Conservation (phyloP, 148 eudicot genomes). For the Beta vulgaris region DNA sequence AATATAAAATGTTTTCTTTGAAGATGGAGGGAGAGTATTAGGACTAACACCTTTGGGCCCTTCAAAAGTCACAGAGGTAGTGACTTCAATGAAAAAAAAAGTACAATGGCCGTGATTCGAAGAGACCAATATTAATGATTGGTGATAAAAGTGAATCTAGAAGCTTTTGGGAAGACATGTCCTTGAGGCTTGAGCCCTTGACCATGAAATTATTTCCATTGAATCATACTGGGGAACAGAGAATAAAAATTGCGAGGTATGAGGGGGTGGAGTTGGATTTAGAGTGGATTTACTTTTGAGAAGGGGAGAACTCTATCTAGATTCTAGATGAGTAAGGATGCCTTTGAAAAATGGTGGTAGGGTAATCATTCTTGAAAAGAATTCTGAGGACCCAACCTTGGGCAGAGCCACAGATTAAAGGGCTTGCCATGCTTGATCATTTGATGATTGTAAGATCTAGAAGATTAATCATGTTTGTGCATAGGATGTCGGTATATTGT, state of each 20-base stretch:
- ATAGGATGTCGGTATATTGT: not conserved
- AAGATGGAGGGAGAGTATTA: too few species aligned
- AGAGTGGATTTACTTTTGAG: not conserved
- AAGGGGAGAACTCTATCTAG: not conserved
- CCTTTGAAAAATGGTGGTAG: not conserved
- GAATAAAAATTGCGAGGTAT: not conserved
- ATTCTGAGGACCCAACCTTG: not conserved
- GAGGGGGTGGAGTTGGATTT: not conserved
- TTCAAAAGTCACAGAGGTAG: too few species aligned
- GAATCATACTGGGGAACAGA: not conserved
- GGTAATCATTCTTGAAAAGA: not conserved
- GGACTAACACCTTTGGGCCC: not conserved
- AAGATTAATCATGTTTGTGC: not conserved
- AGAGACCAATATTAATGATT: too few species aligned
- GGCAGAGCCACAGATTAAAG: not conserved
- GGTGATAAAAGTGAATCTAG: too few species aligned
- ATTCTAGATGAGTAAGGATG: not conserved
- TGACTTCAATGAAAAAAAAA: too few species aligned
- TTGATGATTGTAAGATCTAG: not conserved
- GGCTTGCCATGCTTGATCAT: not conserved
- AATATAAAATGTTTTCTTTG: too few species aligned
- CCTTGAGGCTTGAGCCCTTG: too few species aligned
- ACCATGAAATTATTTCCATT: not conserved
- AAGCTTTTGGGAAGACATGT: too few species aligned
- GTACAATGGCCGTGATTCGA: too few species aligned